Conservation (phyloP, 805 yeast species). For the Huiozyma sinensis region DNA sequence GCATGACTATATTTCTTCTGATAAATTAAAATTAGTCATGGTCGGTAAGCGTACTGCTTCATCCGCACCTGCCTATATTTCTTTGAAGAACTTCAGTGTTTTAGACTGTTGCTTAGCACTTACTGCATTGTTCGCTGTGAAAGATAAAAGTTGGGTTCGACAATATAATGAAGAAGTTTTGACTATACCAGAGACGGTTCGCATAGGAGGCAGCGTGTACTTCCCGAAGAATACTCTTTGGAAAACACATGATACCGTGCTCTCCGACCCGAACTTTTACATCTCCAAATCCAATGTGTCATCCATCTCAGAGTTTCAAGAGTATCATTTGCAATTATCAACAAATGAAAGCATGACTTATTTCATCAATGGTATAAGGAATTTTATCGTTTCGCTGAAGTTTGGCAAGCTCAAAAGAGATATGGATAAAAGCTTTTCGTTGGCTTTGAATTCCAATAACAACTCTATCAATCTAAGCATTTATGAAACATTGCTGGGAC, state of each 20-base stretch:
- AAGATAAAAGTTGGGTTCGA: constrained; percentile 8
- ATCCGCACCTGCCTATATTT: constrained; percentile 2
- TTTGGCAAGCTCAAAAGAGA: constrained; percentile 12
- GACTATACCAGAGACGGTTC: constrained; percentile 6
- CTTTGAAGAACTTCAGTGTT: constrained; percentile 11
- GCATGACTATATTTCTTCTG: constrained; percentile 10
- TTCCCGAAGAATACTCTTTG: constrained; percentile 6
- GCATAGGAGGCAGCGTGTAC: constrained; percentile 12
- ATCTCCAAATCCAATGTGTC: constrained; percentile 4
- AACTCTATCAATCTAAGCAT: constrained; percentile 5
- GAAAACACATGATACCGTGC: too few relatives aligned
- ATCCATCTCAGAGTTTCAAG: constrained; percentile 10
- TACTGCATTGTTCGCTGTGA: constrained; percentile 10
- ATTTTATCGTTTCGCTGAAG: constrained; percentile 8
- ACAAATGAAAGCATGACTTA: constrained; percentile 5
- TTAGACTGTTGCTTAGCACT: constrained; percentile 17
- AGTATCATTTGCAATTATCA: constrained; percentile 5
- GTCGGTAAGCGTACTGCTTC: neutral
- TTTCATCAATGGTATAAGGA: constrained; percentile 10
- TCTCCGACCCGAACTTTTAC: constrained; percentile 1
- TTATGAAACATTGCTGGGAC: constrained; percentile 10
- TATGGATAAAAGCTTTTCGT: constrained; percentile 6
- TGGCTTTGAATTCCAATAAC: constrained; percentile 2
- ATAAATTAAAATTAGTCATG: constrained; percentile 6
- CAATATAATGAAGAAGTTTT: constrained; percentile 7